Evolutionary conservation across 768 basidiomycete genomes (phyloP), one percentile per base, ranked within the genome.

Genomic region (Rhizopogon vulgaris): DNA sequence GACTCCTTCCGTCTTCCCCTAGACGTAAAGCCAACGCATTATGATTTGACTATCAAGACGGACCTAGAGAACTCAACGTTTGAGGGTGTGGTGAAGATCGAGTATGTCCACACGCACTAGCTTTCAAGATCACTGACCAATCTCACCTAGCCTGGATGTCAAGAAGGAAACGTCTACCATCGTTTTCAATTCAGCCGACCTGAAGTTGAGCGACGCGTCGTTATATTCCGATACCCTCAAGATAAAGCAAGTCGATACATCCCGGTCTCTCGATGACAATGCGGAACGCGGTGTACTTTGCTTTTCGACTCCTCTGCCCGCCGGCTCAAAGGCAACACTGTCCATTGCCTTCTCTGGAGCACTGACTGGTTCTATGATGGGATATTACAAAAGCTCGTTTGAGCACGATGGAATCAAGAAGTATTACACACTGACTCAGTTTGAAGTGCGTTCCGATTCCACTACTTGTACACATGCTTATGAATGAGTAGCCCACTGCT

Each of bases 381-480:
- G 91, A 25, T 92, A 93, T 68, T 93, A 93, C 72, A 78, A 78
- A 56, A 82, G 85, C 28, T 69, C 77, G 11, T 84, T 77, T 64
- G 79, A 86, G 63, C 65, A 78, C 38, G 78, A 83, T 43, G 84
- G 83, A 30, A 77, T 81, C 57, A 80, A 78, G 58, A 79, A 80
- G 61, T 73, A 78, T 54, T 88, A 89, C 63, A 77, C 86, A 27
- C 72, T 98, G 48, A 96, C 95, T 34, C 94, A 98, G 70, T 95
- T 94, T 58, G 91, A 87, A 74, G 87, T 83, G 53, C 38, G 62
- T 52, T 15, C 40, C 24, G 27, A 38, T 48, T n/a, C 39, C 2
- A 51, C 6, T 17, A 41, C 25, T 25, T 34, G 41, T 6, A 5
- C 36, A 9, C 10, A 8, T 37, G 18, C 18, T 55, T 46, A 41